Base-by-base conservation (phyloP, 1,284 basidiomycete species). In the Polyporus tsugae region DNA sequence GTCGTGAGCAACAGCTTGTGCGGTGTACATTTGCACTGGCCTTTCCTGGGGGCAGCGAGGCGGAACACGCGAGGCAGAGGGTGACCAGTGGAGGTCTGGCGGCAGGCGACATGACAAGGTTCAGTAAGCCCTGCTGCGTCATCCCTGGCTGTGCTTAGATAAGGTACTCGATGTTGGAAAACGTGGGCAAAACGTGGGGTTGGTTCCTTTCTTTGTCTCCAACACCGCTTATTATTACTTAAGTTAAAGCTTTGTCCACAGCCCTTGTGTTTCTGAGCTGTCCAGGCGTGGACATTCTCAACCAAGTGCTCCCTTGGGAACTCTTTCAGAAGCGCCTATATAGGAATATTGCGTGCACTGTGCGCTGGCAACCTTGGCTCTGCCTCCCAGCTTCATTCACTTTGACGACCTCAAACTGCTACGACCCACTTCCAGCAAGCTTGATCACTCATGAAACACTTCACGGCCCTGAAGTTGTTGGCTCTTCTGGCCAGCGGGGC, bases 31-130 rank as follows among this genome's bases (percentile, higher is more conserved):
- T 57, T 3, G 22, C 5, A 5, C 66, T 57, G 11, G 42, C 66
- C 70, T 64, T 73, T 46, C 73, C 64, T 65, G 84, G 80, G 64
- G 85, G 87, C 6, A 90, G 78, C 17, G 88, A 91, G 7, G 87
- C 86, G 0, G 88, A 89, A 75, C 90, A 92, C 10, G 90, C 86
- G 17, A 91, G 83, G 74, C 90, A 92, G 33, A 92, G 85, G 36
- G 73, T 60, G 1, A 71, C 62, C 2, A n/a, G n/a, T 53, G 35
- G 55, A 36, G 22, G 58, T 25, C 10, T 33, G 19, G n/a, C n/a
- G n/a, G 62, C 53, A 7, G 62, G 42, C 41, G 69, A 63, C 69
- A 70, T 69, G 68, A 44, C 13, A 36, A 39, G 46, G 22, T 33
- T 38, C 33, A 46, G 13, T 38, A 22, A 29, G 22, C n/a, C n/a